A percentile compares a stretch with the other conserved stretches of the same genome.
Evolutionary conservation across 164 flowering plant genomes (phyloP).

Genomic region (Paratinospora sagittata): DNA sequence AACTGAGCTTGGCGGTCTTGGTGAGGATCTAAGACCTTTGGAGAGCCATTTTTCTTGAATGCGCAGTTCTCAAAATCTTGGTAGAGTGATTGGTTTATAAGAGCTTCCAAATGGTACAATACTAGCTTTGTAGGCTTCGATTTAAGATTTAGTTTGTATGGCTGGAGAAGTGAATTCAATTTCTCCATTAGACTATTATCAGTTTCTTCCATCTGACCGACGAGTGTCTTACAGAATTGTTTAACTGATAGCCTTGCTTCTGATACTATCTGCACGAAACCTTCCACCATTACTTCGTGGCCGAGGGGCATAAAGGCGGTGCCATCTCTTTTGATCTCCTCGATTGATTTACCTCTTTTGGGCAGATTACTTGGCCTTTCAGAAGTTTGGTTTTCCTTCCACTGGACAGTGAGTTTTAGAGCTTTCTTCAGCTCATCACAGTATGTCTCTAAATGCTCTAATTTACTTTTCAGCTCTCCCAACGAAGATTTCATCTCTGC

Average conservation of each 20-base stretch:
- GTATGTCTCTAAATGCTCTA: slow-evolving; percentile 65
- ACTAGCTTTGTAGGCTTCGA: slow-evolving; percentile 65
- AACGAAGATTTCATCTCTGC: slow-evolving; percentile 73
- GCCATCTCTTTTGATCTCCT: slow-evolving; percentile 27
- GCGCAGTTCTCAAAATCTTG: slow-evolving; percentile 83
- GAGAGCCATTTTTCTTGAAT: slow-evolving; percentile 71
- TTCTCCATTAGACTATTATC: slow-evolving; percentile 47
- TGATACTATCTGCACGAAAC: slow-evolving; percentile 81
- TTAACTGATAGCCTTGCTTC: slow-evolving; percentile 80
- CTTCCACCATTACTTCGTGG: slow-evolving; percentile 82
- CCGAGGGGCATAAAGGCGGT: slow-evolving; percentile 45
- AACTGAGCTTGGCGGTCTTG: slow-evolving; percentile 65
- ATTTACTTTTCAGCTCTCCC: slow-evolving; percentile 58
- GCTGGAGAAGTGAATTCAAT: slow-evolving; percentile 62
- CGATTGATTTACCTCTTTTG: slow-evolving; percentile 37
- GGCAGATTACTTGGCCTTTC: slow-evolving; percentile 32
- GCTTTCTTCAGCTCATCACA: slow-evolving; percentile 79
- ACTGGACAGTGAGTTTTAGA: slow-evolving; percentile 42
- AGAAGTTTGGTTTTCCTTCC: slow-evolving; percentile 26
- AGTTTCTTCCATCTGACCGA: slow-evolving; percentile 54
- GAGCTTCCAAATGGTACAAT: slow-evolving; percentile 74
- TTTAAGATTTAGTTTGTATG: slow-evolving; percentile 48
- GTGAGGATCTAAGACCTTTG: slow-evolving; percentile 60
- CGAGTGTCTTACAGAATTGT: slow-evolving; percentile 68
- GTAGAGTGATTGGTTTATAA: slow-evolving; percentile 71